phyloP scores from a whole-genome alignment of 495 filamentous ascomycete species.

The Xylaria castorea region DNA sequence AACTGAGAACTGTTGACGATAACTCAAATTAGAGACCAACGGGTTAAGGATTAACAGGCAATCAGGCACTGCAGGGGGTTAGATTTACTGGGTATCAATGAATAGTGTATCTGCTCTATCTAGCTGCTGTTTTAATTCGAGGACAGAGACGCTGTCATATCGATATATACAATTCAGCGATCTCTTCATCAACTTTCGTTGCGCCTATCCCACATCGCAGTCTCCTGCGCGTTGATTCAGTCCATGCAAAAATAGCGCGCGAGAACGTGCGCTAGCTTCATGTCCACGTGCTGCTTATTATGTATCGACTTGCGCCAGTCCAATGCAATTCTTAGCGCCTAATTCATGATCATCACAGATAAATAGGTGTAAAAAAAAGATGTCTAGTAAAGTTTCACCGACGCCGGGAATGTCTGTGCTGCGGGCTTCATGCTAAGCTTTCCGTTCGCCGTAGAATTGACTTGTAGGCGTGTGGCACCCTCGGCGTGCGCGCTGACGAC shows the following conservation, averaged over 20 bases:
- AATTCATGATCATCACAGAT: background rate
- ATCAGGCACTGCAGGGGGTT: background rate
- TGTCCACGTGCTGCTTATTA: background rate
- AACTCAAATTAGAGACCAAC: background rate
- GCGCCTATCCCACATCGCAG: background rate
- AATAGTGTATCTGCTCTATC: background rate
- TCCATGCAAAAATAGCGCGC: background rate
- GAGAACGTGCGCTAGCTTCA: background rate
- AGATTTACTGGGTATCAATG: background rate
- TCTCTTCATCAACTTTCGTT: background rate
- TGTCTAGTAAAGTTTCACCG: constrained; percentile 10
- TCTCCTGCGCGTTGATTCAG: background rate
- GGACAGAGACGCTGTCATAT: background rate
- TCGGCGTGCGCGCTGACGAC: constrained; percentile 25
- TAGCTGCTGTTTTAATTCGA: background rate
- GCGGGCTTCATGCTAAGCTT: constrained; percentile 20
- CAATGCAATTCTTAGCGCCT: background rate
- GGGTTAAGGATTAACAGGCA: background rate
- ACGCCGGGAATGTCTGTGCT: constrained; percentile 8
- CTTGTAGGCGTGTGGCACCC: constrained; percentile 5
- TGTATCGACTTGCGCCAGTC: background rate
- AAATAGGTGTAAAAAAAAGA: background rate
- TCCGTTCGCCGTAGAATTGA: constrained; percentile 2
- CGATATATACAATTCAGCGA: background rate
- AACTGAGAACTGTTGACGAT: background rate